Evolutionary conservation across 2,329 filamentous ascomycete species (phyloP), one percentile per base, ranked within the genome.

Genomic region (Penicillium vulpinum): DNA sequence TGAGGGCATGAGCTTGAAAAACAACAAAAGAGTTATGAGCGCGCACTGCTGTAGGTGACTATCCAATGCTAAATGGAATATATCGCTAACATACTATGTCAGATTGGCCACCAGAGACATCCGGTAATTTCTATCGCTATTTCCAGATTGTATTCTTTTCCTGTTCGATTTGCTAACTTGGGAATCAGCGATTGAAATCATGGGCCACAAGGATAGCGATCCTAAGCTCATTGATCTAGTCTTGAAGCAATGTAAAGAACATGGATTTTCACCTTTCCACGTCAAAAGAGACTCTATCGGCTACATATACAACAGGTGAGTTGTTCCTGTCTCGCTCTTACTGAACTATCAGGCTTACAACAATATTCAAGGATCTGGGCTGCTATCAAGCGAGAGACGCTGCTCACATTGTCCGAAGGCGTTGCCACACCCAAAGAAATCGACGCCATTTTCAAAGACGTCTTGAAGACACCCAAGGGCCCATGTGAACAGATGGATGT

Each of bases 401-500:
- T 78, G 9, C 61, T 70, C 15, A 61, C 71, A 4, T 58, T 75
- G 9, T 59, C 68, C 0, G 73, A 77, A 48, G 74, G 72, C 1
- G 70, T 77, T 7, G 67, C 65, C 22, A 65, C 64, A 0, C 74
- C 75, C 0, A 55, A 69, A 15, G 75, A 77, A 46, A 69, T 77
- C 2, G 75, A 77, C 59, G 58, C 59, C 0, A 71, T 77, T 7
- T 77, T 72, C 64, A 73, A 73, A 40, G 65, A 70, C 24, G 69
- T 75, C 22, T 61, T 76, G 13, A 71, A 73, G 31, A 70, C 70
- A 0, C 63, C 67, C 8, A 70, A 70, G 33, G 75, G 75, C 0
- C 73, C 73, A 0, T 78, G 71, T 61, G 73, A 72, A 45, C 67
- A 72, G 56, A 77, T 78, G 75, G 75, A 77, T 55, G 64, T 70